Conservation (phyloP, 2,329 filamentous ascomycete species). For the Alternaria sp. region DNA sequence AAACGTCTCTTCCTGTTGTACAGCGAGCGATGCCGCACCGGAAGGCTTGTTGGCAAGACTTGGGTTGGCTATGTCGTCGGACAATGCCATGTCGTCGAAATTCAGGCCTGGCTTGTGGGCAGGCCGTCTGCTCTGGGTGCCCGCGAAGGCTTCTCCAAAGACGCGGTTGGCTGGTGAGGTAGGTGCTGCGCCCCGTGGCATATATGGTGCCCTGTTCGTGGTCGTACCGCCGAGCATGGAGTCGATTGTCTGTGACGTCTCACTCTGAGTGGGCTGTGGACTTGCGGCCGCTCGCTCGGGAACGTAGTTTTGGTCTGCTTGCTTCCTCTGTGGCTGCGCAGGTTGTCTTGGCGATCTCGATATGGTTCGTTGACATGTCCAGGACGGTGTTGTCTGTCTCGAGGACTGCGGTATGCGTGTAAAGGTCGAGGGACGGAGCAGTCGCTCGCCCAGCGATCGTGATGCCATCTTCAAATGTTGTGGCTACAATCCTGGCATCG, state of each 20-base stretch:
- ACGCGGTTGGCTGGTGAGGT: conserved; percentile 11
- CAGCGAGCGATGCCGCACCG: conserved; percentile 18
- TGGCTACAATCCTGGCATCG: neutral
- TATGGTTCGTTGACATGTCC: conserved; percentile 25
- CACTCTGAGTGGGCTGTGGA: conserved; percentile 11
- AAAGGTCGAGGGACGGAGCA: conserved; percentile 42
- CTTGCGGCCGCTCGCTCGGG: conserved; percentile 1
- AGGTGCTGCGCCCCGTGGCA: neutral
- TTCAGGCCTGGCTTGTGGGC: conserved; percentile 13
- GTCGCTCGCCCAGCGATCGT: conserved; percentile 41
- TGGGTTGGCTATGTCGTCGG: conserved; percentile 21
- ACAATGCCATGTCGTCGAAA: conserved; percentile 33
- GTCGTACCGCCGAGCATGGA: conserved; percentile 29
- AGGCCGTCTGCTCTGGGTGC: conserved; percentile 1
- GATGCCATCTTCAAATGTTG: conserved; percentile 34
- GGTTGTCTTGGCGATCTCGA: conserved; percentile 12
- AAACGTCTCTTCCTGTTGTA: conserved; percentile 31
- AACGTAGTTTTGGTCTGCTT: conserved; percentile 7
- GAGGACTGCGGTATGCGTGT: conserved; percentile 27
- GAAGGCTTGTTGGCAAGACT: conserved; percentile 29
- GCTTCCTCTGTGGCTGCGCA: conserved; percentile 21
- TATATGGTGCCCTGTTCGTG: conserved; percentile 2
- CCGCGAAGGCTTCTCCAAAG: conserved; percentile 32
- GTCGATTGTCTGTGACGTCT: conserved; percentile 33
- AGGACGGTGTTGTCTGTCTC: conserved; percentile 22